phyloP scores from a whole-genome alignment of 2,329 filamentous ascomycete species.

The Cytospora leucostoma region DNA sequence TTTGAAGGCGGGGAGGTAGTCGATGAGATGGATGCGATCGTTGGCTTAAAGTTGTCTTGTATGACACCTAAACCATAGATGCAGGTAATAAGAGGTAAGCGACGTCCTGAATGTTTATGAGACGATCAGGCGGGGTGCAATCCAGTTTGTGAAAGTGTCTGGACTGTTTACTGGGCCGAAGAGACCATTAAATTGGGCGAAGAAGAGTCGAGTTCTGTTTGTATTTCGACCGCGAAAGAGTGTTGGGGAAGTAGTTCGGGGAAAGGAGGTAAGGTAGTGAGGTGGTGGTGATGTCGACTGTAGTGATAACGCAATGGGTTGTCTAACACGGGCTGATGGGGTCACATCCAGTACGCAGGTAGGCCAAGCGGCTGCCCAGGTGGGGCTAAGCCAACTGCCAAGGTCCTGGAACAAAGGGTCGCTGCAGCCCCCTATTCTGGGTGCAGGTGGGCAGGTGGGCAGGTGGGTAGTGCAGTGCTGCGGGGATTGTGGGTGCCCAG shows the following conservation, averaged over 20 bases:
- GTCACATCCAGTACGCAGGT: background rate
- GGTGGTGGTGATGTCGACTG: slow-evolving; percentile 18
- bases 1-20: background rate
- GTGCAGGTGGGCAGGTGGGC: slow-evolving; percentile 7
- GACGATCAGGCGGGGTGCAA: slow-evolving; percentile 10
- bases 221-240: background rate
- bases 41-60: slow-evolving; percentile 3
- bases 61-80: slow-evolving; percentile 3
- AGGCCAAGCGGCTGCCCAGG: slow-evolving; percentile 9
- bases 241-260: background rate
- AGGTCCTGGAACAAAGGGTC: slow-evolving; percentile 18
- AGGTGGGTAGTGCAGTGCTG: slow-evolving; percentile 2
- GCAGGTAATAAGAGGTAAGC: slow-evolving; percentile 3
- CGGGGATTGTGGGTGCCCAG: slow-evolving; percentile 15
- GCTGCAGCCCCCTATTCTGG: background rate
- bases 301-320: slow-evolving; percentile 22
- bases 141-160: slow-evolving; percentile 23
- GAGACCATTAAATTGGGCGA: slow-evolving; percentile 1
- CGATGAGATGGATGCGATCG: background rate
- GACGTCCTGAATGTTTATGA: slow-evolving; percentile 10
- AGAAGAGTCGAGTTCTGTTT: too few relatives aligned
- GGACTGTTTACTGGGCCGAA: slow-evolving; percentile 14
- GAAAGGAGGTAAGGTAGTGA: slow-evolving; percentile 2
- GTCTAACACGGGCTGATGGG: slow-evolving; percentile 10
- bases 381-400: slow-evolving; percentile 8